These are phyloP conservation scores for Euphorbia lathyris DNA, from an alignment of 345 rosid genomes.

Conservation along the genomic window DNA sequence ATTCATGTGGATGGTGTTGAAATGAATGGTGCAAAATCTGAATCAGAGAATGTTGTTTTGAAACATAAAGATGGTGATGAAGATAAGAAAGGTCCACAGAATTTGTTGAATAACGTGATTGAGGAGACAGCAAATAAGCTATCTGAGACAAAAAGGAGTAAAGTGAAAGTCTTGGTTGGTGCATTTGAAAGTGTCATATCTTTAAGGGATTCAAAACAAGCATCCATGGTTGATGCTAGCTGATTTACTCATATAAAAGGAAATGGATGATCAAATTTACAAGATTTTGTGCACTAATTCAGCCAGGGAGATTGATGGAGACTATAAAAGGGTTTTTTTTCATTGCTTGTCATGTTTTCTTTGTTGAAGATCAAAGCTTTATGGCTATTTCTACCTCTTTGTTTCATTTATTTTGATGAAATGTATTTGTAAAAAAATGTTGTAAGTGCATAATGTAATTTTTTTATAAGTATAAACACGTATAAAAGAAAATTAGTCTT, in stretches of 20 bases:
- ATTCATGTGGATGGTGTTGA: not conserved
- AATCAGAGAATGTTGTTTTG: conserved; percentile 7
- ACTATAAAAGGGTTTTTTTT: too few species aligned
- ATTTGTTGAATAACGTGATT: conserved; percentile 23
- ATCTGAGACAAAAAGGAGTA: conserved; percentile 21
- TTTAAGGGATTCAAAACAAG: conserved; percentile 19
- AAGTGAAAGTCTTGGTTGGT: conserved; percentile 30
- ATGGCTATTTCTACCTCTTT: not conserved
- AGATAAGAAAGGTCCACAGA: conserved; percentile 12
- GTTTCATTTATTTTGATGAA: not conserved
- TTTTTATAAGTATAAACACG: too few species aligned
- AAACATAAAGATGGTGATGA: conserved; percentile 20
- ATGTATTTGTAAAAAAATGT: too few species aligned
- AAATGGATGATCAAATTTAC: too few species aligned
- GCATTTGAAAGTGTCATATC: conserved; percentile 33
- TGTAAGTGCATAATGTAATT: not conserved
- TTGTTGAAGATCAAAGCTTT: too few species aligned
- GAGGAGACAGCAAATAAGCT: conserved; percentile 33
- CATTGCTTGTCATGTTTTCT: too few species aligned
- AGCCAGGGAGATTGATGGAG: too few species aligned
- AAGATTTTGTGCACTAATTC: too few species aligned
- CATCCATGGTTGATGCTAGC: conserved; percentile 6
- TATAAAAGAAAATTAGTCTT: too few species aligned
- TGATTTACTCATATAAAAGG: not conserved
- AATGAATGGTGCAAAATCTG: not conserved